Evolutionary conservation across 164 flowering plant species (phyloP).

Genomic region (Magnolia changhungtana): DNA sequence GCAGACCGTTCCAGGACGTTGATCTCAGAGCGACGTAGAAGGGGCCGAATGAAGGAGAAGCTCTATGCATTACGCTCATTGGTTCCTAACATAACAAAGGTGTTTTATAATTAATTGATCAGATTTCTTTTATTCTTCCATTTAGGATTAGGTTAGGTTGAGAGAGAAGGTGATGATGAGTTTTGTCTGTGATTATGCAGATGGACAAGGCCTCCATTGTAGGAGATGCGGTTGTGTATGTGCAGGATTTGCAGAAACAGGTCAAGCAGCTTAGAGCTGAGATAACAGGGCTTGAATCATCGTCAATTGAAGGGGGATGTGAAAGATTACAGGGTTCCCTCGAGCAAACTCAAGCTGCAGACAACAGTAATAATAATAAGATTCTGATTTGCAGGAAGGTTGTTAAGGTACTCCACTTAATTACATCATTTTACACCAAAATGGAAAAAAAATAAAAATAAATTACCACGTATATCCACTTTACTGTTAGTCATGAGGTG

Average conservation of each 20-base stretch:
- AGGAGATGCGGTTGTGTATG: constrained; percentile 73
- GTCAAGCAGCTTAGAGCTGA: constrained; percentile 64
- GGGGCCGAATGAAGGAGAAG: constrained; percentile 84
- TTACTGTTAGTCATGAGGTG: too few relatives aligned
- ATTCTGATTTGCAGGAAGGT: constrained; percentile 33
- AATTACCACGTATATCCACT: too few relatives aligned
- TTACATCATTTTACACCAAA: too few relatives aligned
- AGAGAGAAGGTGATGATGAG: neutral
- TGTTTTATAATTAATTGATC: constrained; percentile 8
- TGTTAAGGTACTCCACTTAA: constrained; percentile 38
- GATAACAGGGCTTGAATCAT: constrained; percentile 58
- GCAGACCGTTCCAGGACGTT: constrained; percentile 60
- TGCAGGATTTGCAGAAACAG: constrained; percentile 64
- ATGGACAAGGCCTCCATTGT: constrained; percentile 96
- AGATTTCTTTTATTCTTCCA: neutral
- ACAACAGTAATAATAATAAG: neutral
- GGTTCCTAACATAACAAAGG: constrained; percentile 92
- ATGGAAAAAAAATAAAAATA: too few relatives aligned
- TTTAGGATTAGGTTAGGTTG: neutral
- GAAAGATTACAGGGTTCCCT: constrained; percentile 18
- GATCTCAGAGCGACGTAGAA: constrained; percentile 64
- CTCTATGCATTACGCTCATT: constrained; percentile 74
- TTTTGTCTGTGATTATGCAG: constrained; percentile 32
- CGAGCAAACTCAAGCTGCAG: constrained; percentile 14
- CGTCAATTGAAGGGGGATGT: constrained; percentile 26